Evolutionary conservation across 768 basidiomycete genomes (phyloP).

Genomic region (Trametes cinnabarina): DNA sequence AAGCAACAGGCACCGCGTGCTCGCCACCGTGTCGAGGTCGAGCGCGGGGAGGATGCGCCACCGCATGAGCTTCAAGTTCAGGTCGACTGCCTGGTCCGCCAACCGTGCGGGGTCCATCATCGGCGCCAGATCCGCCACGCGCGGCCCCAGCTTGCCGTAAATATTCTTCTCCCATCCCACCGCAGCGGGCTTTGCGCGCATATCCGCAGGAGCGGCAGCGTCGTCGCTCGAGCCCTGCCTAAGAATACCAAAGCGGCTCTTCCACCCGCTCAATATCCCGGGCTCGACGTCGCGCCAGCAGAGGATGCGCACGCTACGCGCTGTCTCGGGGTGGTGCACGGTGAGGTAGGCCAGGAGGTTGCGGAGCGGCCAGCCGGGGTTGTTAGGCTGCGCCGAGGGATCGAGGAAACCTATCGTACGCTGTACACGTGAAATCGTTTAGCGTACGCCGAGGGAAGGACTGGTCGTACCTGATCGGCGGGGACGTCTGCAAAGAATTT

Average conservation of each 20-base stretch:
- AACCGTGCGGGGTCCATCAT: conserved; percentile 97
- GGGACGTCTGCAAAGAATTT: conserved; percentile 53
- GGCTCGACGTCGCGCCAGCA: conserved; percentile 72
- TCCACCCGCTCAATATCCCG: conserved; percentile 42
- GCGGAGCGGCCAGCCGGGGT: conserved; percentile 80
- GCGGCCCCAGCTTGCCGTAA: conserved; percentile 82
- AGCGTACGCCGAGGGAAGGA: background rate
- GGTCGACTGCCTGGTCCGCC: conserved; percentile 95
- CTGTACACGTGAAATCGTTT: conserved; percentile 7
- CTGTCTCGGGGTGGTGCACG: conserved; percentile 68
- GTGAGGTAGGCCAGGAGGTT: conserved; percentile 87
- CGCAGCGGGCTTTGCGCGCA: conserved; percentile 55
- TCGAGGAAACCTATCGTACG: conserved; percentile 47
- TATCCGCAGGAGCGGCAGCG: conserved; percentile 21
- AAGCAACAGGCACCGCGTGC: conserved; percentile 78
- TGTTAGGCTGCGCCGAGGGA: conserved; percentile 64
- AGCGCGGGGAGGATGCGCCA: conserved; percentile 93
- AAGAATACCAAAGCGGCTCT: conserved; percentile 61
- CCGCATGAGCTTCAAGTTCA: conserved; percentile 96
- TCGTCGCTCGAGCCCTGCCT: conserved; percentile 28
- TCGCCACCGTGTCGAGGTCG: conserved; percentile 82
- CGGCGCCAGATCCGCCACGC: conserved; percentile 86
- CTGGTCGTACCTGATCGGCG: conserved; percentile 35
- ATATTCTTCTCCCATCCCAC: conserved; percentile 97
- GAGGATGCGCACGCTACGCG: conserved; percentile 57